These are phyloP conservation scores for Butyriboletus loyo DNA, from an alignment of 768 basidiomycete species.

Conservation along the genomic window DNA sequence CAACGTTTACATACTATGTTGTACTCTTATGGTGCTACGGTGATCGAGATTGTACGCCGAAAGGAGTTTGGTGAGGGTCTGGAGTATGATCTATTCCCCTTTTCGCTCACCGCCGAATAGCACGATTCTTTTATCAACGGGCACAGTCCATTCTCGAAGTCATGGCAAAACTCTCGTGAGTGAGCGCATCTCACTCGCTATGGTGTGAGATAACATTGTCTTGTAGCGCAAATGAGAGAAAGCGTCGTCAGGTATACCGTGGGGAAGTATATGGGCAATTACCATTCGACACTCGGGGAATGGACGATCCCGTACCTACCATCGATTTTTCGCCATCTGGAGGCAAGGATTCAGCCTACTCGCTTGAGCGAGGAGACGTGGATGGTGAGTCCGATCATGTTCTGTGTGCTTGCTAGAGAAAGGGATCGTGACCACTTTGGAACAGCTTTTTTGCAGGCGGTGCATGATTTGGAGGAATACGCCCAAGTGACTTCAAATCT, in stretches of 20 bases:
- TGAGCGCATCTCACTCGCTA: constrained; percentile 11
- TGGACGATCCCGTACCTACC: constrained; percentile 76
- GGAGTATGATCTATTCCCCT: background rate
- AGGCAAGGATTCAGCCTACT: constrained; percentile 58
- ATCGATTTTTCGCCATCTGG: constrained; percentile 79
- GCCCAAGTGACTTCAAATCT: constrained; percentile 44
- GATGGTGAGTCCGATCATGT: constrained; percentile 61
- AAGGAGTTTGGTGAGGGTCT: constrained; percentile 76
- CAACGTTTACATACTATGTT: constrained; percentile 85
- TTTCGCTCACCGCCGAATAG: constrained; percentile 35
- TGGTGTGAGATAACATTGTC: constrained; percentile 2
- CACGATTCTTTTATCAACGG: constrained; percentile 76
- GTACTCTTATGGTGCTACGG: constrained; percentile 88
- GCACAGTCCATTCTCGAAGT: constrained; percentile 80
- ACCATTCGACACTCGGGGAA: constrained; percentile 78
- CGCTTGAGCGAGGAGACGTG: constrained; percentile 66
- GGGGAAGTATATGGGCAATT: constrained; percentile 81
- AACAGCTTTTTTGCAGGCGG: constrained; percentile 55
- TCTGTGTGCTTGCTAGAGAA: background rate
- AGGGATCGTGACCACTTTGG: constrained; percentile 6
- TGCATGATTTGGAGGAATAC: constrained; percentile 65
- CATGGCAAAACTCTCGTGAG: constrained; percentile 85
- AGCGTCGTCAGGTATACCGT: constrained; percentile 81
- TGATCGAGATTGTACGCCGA: constrained; percentile 86
- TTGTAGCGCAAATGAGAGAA: constrained; percentile 68